Conservation (phyloP, 2,329 filamentous ascomycete species). For the Decorospora gaudefroyi region DNA sequence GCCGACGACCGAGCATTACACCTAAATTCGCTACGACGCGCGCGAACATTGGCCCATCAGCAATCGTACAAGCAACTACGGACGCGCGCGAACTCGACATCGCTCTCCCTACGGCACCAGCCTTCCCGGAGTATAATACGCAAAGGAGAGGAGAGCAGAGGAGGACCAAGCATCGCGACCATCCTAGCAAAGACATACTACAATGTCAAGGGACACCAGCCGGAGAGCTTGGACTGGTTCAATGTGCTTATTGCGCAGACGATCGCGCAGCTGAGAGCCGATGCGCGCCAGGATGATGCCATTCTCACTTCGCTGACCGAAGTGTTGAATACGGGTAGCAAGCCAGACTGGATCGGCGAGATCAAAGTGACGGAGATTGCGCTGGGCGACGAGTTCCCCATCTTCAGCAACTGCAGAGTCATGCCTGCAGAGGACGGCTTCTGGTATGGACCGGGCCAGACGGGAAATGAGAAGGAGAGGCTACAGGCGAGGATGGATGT, state of each 20-base stretch:
- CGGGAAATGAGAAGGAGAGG: constrained; percentile 67
- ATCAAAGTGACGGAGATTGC: constrained; percentile 93
- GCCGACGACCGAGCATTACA: constrained; percentile 77
- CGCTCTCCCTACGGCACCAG: constrained; percentile 43
- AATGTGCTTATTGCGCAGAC: constrained; percentile 96
- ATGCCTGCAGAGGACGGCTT: constrained; percentile 85
- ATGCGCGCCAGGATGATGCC: constrained; percentile 88
- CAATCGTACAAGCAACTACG: constrained; percentile 34
- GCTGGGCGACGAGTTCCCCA: constrained; percentile 94
- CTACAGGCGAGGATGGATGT: constrained; percentile 97
- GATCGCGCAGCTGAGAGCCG: constrained; percentile 90
- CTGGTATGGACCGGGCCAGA: constrained; percentile 49
- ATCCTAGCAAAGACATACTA: constrained; percentile 98
- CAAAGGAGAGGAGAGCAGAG: constrained; percentile 31
- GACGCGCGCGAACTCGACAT: constrained; percentile 44
- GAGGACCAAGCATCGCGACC: constrained; percentile 85
- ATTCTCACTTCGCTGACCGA: constrained; percentile 85
- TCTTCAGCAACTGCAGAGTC: constrained; percentile 96
- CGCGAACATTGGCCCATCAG: constrained; percentile 72
- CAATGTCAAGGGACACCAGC: constrained; percentile 92
- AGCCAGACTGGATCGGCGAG: constrained; percentile 90
- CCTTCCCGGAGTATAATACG: constrained; percentile 54
- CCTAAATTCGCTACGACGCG: constrained; percentile 73
- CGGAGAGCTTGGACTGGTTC: constrained; percentile 97
- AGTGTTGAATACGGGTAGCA: constrained; percentile 80